Percentiles rank a stretch among this genome's conserved stretches.
Evolutionary conservation across 2,329 filamentous ascomycete species (phyloP).

Genomic region (Aspergillus viridinutans): DNA sequence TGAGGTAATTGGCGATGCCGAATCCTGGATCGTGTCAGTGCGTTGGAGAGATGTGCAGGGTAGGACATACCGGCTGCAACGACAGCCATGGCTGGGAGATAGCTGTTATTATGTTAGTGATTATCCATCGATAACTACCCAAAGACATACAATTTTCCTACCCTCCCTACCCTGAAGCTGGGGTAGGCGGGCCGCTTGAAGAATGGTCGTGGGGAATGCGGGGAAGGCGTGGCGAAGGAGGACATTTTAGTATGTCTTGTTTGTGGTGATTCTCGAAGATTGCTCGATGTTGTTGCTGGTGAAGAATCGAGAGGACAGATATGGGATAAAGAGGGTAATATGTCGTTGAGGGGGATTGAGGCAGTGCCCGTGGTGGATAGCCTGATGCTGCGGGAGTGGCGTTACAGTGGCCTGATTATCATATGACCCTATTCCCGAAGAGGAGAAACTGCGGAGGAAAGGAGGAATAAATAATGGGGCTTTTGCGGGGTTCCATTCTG

Average conservation of each 20-base stretch:
- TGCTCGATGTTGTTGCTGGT: background rate
- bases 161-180: background rate
- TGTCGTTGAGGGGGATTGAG: background rate
- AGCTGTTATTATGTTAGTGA: constrained; percentile 5
- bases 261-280: background rate
- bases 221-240: constrained; percentile 5
- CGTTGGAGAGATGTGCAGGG: background rate
- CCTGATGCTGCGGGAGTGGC: background rate
- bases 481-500: background rate
- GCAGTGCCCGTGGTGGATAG: background rate
- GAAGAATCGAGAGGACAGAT: background rate
- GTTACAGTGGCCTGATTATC: background rate
- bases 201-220: constrained; percentile 6
- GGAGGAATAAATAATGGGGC: background rate
- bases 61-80: constrained; percentile 11
- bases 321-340: background rate
- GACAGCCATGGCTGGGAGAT: constrained; percentile 13
- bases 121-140: background rate
- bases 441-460: background rate
- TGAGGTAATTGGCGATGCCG: constrained; percentile 13
- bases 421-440: background rate
- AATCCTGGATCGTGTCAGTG: constrained; percentile 9
- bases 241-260: constrained; percentile 1
- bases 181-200: constrained; percentile 7
- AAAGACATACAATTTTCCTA: constrained; percentile 8